These are phyloP conservation scores for Alternaria triticina DNA, from an alignment of 2,329 filamentous ascomycete genomes.

Conservation along the genomic window DNA sequence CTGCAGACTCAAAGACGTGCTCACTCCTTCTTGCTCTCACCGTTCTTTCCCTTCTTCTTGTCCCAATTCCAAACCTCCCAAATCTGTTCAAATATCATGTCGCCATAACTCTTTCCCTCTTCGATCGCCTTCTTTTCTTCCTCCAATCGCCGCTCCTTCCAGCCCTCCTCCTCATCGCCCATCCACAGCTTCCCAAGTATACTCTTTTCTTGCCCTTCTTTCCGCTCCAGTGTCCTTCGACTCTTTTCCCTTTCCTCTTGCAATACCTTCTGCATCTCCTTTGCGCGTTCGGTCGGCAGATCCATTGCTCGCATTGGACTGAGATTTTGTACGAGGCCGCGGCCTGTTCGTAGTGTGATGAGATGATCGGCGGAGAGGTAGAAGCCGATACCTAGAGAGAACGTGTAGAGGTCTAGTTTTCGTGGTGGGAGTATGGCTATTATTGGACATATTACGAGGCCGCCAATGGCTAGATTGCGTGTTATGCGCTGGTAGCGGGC, in stretches of 20 bases:
- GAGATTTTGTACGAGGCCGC: slow-evolving; percentile 45
- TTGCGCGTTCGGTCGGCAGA: slow-evolving; percentile 48
- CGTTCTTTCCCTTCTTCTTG: slow-evolving; percentile 38
- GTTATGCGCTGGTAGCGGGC: slow-evolving; percentile 36
- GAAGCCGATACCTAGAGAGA: slow-evolving; percentile 58
- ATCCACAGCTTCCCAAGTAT: slow-evolving; percentile 47
- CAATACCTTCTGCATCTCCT: slow-evolving; percentile 41
- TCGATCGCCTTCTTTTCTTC: slow-evolving; percentile 53
- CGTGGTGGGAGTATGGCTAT: slow-evolving; percentile 65
- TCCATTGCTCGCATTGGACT: slow-evolving; percentile 16
- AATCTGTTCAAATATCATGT: slow-evolving; percentile 55
- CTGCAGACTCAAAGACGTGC: not conserved
- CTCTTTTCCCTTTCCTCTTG: slow-evolving; percentile 49
- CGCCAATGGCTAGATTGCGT: slow-evolving; percentile 57
- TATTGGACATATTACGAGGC: slow-evolving; percentile 60
- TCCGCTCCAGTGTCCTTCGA: slow-evolving; percentile 35
- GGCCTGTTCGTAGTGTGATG: slow-evolving; percentile 49
- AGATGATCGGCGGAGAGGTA: slow-evolving; percentile 59
- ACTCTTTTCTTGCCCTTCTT: slow-evolving; percentile 27
- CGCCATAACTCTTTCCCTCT: slow-evolving; percentile 50
- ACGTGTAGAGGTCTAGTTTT: slow-evolving; percentile 67
- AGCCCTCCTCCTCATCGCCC: slow-evolving; percentile 52
- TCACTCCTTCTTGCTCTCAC: slow-evolving; percentile 30
- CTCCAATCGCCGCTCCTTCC: slow-evolving; percentile 53
- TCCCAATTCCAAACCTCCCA: slow-evolving; percentile 58